These are phyloP conservation scores for Neurospora sp. DNA, from an alignment of 495 filamentous ascomycete genomes.

Conservation along the genomic window DNA sequence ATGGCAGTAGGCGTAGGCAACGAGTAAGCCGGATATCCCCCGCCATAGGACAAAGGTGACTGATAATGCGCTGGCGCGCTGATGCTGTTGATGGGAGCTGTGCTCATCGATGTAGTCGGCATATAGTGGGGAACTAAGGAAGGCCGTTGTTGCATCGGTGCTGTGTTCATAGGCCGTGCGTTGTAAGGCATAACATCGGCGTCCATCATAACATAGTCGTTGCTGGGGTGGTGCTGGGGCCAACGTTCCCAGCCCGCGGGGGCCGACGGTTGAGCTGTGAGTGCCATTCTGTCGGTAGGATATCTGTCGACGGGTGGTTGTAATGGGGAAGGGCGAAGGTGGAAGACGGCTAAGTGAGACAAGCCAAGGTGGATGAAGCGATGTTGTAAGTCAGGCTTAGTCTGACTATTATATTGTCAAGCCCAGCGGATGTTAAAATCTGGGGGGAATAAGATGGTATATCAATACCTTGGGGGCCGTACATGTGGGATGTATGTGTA, in stretches of 20 bases:
- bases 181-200: conserved; percentile 25
- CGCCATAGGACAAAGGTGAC: conserved; percentile 15
- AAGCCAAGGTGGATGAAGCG: not conserved
- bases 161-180: conserved; percentile 16
- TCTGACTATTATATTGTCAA: not conserved
- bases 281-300: conserved; percentile 24
- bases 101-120: conserved; percentile 21
- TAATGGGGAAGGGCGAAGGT: not conserved
- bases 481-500: not conserved
- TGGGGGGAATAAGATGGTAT: conserved; percentile 10
- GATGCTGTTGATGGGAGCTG: conserved; percentile 26
- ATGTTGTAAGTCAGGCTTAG: not conserved
- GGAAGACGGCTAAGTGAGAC: not conserved
- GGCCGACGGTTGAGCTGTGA: conserved; percentile 24
- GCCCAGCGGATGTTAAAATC: not conserved
- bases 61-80: conserved; percentile 25
- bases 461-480: conserved; percentile 12
- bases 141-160: conserved; percentile 18
- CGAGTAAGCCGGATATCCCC: conserved; percentile 24
- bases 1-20: conserved; percentile 12
- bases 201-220: conserved; percentile 30
- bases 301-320: not conserved
- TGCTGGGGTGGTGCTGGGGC: conserved; percentile 25
- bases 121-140: conserved; percentile 23
- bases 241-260: conserved; percentile 31